Conservation (phyloP, 768 basidiomycete genomes). For the Chalciporus sphaerocephalus region DNA sequence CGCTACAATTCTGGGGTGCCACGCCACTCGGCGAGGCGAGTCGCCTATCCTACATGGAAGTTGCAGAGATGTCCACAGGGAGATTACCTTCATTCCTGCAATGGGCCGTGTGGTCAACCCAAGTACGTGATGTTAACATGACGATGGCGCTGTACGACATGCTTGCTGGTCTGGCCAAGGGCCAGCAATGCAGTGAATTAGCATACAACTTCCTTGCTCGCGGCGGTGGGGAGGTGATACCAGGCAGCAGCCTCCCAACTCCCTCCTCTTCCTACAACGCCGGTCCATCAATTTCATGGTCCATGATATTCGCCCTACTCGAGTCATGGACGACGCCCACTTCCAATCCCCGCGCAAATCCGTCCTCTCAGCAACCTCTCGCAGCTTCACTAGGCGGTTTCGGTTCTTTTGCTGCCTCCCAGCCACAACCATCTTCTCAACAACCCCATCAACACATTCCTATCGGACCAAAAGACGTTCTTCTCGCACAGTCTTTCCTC, state of each 20-base stretch:
- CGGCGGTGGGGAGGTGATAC: constrained; percentile 65
- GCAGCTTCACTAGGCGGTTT: constrained; percentile 29
- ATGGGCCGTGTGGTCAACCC: constrained; percentile 87
- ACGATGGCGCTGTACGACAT: constrained; percentile 83
- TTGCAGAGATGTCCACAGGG: constrained; percentile 55
- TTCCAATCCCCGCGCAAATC: constrained; percentile 41
- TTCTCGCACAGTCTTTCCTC: constrained; percentile 77
- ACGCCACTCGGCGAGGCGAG: constrained; percentile 42
- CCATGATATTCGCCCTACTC: constrained; percentile 65
- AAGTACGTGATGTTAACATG: constrained; percentile 67
- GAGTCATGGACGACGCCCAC: constrained; percentile 69
- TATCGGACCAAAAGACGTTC: constrained; percentile 66
- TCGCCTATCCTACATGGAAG: constrained; percentile 51
- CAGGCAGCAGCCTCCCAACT: constrained; percentile 49
- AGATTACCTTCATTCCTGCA: constrained; percentile 75
- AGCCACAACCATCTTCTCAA: constrained; percentile 33
- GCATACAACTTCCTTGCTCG: constrained; percentile 86
- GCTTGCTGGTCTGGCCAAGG: constrained; percentile 79
- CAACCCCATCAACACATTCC: constrained; percentile 41
- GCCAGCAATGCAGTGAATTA: constrained; percentile 79
- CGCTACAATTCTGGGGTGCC: constrained; percentile 83
- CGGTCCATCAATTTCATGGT: constrained; percentile 72
- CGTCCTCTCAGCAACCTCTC: constrained; percentile 41
- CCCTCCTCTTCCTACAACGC: constrained; percentile 35
- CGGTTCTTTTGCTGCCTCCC: constrained; percentile 25